Base-by-base conservation (phyloP, 345 rosid species). In the Draba incana region DNA sequence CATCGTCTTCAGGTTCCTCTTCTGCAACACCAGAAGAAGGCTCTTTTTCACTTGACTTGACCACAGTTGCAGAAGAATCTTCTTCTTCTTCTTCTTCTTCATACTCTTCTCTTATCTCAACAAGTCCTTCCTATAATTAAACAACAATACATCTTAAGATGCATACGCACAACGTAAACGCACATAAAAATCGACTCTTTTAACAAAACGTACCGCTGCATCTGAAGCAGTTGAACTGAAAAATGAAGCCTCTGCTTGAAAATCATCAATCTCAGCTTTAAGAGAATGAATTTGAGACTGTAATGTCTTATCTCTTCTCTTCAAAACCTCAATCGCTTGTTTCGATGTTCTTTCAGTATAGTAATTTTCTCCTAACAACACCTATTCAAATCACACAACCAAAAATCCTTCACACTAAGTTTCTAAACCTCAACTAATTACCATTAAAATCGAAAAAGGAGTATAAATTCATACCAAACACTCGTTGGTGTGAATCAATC, bases 41-140 rank as follows among this genome's bases (percentile, higher is more conserved):
- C 20, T 68, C 65, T 41, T 68, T 62, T 39, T 4, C 50, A 45
- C 57, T 45, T 11, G 65, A 13, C 23, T 56, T 56, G 48, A 30
- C 6, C 64, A 75, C 20, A 68, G 52, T 23, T 3, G 27, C 75
- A 74, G 83, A 75, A 31, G 16, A 44, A 52, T 4, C 73, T 66
- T 79, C 84, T 8, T 62, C 55, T 61, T 48, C 55, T 61, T 45
- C 81, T 8, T 62, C 55, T 61, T 48, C 55, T 61, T 45, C 81
- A 77, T 84, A 83, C 53, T 91, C 92, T 82, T 93, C 98, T 64
- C 82, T 86, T 69, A 94, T 94, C 86, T 91, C 99, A 68, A 91
- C 83, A 70, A 94, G 82, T 49, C 91, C 99, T 46, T 89, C 97
- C 99, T 91, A 77, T 20, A 50, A 24, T 3, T 35, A 67, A 58